phyloP scores from a whole-genome alignment of 129 eudicot genomes.

The Tagetes erecta region DNA sequence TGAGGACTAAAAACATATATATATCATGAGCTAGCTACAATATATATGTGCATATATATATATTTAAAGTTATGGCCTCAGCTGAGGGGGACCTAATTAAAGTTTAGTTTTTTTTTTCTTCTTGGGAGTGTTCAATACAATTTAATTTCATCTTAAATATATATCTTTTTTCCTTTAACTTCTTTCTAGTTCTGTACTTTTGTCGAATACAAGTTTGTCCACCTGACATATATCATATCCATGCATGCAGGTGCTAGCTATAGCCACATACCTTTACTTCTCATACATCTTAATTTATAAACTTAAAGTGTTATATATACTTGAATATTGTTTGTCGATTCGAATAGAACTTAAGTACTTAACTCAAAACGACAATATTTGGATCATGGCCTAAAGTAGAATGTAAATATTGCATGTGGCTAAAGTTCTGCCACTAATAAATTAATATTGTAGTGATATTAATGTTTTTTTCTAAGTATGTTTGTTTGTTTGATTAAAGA shows the following conservation, averaged over 20 bases:
- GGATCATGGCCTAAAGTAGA: too few species aligned
- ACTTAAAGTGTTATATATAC: background rate
- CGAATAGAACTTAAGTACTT: background rate
- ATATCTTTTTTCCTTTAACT: slow-evolving; percentile 10
- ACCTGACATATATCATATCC: slow-evolving; percentile 2
- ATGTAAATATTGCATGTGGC: too few species aligned
- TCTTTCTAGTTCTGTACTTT: slow-evolving; percentile 2
- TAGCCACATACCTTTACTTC: background rate
- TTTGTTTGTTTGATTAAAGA: too few species aligned
- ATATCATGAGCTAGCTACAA: background rate
- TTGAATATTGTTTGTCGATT: background rate
- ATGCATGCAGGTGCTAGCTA: slow-evolving; percentile 14
- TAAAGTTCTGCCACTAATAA: too few species aligned
- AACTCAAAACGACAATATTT: too few species aligned
- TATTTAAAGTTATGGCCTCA: slow-evolving; percentile 1
- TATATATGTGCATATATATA: background rate
- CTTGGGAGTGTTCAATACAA: background rate
- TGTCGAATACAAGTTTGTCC: slow-evolving; percentile 17
- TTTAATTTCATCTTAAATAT: background rate
- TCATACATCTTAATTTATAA: too few species aligned
- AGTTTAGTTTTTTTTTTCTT: background rate
- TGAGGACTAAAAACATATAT: background rate
- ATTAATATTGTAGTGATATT: too few species aligned
- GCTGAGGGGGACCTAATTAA: slow-evolving; percentile 4
- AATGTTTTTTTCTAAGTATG: too few species aligned